Evolutionary conservation across 139 green algal species (phyloP).

Genomic region (Picochlorum costavermella): DNA sequence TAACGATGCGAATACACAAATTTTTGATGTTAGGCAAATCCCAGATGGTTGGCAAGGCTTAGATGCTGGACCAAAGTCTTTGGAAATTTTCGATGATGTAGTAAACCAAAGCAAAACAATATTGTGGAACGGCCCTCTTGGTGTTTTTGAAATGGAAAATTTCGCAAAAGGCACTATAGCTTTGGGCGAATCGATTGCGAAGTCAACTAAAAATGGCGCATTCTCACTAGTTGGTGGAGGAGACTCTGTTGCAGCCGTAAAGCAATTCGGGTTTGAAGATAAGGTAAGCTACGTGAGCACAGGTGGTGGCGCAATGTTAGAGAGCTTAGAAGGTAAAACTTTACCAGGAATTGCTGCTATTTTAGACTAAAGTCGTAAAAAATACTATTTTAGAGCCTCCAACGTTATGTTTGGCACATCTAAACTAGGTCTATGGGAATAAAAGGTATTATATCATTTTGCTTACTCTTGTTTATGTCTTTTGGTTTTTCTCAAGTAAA

Average conservation of each 20-base stretch:
- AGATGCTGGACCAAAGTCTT: conserved; percentile 88
- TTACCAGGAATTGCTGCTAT: conserved; percentile 71
- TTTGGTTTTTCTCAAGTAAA: too few relatives aligned
- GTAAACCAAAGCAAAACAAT: conserved; percentile 90
- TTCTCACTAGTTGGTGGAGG: conserved; percentile 98
- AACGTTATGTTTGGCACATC: too few relatives aligned
- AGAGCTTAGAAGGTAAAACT: conserved; percentile 98
- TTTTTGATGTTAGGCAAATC: conserved; percentile 69
- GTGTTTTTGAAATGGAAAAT: conserved; percentile 30
- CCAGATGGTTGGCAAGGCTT: conserved; percentile 98
- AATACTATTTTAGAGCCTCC: too few relatives aligned
- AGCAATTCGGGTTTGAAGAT: conserved; percentile 88
- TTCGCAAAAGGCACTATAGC: conserved; percentile 24
- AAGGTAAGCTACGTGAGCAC: conserved; percentile 71
- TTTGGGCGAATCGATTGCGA: conserved; percentile 13
- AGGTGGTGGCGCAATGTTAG: conserved; percentile 84
- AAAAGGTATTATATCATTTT: too few relatives aligned
- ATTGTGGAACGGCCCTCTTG: conserved; percentile 89
- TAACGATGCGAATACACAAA: conserved; percentile 75
- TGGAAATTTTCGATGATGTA: conserved; percentile 74
- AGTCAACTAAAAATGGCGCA: conserved; percentile 21
- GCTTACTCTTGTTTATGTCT: too few relatives aligned
- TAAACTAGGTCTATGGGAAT: too few relatives aligned
- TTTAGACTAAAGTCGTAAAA: too few relatives aligned
- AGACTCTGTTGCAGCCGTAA: conserved; percentile 96